phyloP scores from a whole-genome alignment of 1,139 yeast species.

The Zygoascus sp. region DNA sequence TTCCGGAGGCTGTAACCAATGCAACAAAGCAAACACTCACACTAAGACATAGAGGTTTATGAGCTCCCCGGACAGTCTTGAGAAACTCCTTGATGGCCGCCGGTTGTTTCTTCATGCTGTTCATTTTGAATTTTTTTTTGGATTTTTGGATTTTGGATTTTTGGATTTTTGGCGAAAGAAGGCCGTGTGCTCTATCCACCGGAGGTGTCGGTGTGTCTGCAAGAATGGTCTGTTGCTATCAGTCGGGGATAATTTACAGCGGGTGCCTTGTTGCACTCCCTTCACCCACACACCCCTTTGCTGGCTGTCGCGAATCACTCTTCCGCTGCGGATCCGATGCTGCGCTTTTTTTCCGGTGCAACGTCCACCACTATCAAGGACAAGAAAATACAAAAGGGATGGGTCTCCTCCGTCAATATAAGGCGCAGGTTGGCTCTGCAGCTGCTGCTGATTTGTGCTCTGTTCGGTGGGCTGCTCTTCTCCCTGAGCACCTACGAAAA shows the following conservation, averaged over 20 bases:
- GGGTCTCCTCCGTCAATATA: neutral
- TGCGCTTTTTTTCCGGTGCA: neutral
- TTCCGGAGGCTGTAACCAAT: neutral
- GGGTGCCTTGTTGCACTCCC: no score
- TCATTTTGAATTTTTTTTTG: neutral
- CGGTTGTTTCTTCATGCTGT: slow-evolving; percentile 9
- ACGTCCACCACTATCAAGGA: slow-evolving; percentile 3
- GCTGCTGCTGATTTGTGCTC: neutral
- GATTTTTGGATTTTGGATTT: no score
- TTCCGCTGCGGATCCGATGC: no score
- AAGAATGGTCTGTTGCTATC: neutral
- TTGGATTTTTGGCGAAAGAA: no score
- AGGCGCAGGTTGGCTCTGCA: neutral
- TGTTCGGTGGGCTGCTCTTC: neutral
- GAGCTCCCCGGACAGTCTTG: neutral
- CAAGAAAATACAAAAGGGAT: neutral
- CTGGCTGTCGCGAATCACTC: no score
- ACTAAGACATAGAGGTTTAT: slow-evolving; percentile 7
- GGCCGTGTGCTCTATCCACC: no score
- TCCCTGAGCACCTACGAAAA: neutral
- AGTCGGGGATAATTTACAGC: no score
- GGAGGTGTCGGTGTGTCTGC: neutral
- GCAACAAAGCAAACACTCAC: neutral
- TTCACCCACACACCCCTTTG: neutral
- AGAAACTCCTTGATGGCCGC: slow-evolving; percentile 10